These are phyloP conservation scores for Wickerhamiella slavikovae DNA, from an alignment of 805 yeast genomes.

Conservation along the genomic window DNA sequence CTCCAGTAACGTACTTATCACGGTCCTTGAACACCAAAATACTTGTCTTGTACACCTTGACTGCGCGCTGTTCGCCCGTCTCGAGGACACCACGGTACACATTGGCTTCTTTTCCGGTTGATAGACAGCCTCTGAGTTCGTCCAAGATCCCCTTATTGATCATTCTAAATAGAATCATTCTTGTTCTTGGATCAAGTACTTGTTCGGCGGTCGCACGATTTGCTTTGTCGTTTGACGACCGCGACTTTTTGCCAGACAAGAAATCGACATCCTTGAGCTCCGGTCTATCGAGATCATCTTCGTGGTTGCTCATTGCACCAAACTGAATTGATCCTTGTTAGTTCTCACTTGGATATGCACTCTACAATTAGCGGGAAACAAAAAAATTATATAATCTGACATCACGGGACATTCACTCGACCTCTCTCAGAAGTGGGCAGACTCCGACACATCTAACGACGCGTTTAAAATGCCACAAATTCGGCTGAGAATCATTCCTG, in stretches of 20 bases:
- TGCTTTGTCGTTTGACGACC: slow-evolving; percentile 39
- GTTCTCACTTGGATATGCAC: too few species aligned
- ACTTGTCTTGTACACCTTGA: slow-evolving; percentile 89
- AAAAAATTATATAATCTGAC: too few species aligned
- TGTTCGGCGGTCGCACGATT: slow-evolving; percentile 95
- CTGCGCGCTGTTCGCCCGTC: slow-evolving; percentile 36
- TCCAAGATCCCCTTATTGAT: slow-evolving; percentile 69
- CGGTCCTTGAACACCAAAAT: slow-evolving; percentile 93
- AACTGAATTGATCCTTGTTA: too few species aligned
- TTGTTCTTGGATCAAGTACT: slow-evolving; percentile 86
- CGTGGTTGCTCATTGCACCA: too few species aligned
- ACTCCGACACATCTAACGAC: too few species aligned
- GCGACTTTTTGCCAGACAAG: not conserved
- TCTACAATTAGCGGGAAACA: too few species aligned
- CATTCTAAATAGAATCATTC: slow-evolving; percentile 60
- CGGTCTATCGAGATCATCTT: not conserved
- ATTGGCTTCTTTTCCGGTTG: slow-evolving; percentile 98
- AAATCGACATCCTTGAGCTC: not conserved
- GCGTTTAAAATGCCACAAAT: too few species aligned
- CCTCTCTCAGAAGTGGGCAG: too few species aligned
- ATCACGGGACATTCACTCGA: too few species aligned
- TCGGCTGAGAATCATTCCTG: slow-evolving; percentile 11
- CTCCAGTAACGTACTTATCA: slow-evolving; percentile 91
- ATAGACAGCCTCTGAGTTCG: slow-evolving; percentile 76
- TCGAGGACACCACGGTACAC: slow-evolving; percentile 57